Evolutionary conservation across 345 rosid genomes (phyloP), one percentile per base, ranked within the genome.

Genomic region (Euphorbia tirucalli): DNA sequence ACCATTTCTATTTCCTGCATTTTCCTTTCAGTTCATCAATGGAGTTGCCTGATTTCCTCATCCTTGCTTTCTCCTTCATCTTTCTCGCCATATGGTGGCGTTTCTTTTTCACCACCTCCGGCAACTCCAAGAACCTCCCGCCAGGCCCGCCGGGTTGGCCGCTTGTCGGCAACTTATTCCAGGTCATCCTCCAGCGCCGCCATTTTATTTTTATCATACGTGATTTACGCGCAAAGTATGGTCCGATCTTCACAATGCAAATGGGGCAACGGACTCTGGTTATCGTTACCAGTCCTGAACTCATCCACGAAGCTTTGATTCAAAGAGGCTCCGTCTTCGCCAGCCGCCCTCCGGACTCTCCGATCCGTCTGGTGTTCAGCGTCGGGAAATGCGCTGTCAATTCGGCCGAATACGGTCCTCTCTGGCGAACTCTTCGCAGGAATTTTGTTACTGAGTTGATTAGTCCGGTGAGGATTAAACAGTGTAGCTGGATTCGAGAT

Each of bases 231-330:
- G 69, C 65, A 41, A 88, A 71, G 66, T 95, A 87, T 24, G 97
- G 99, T 62, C 93, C 97, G 37, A 92, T 95, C 61, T 95, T 95
- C 86, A 89, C 92, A 75, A 79, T 95, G 93, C 89, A 86, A 54
- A 92, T 95, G 97, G 99, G 99, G 24, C 97, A 95, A 70, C 93
- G 97, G 8, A 90, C 89, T n/a, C 77, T 92, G 69, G 84, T 95
- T 24, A 89, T 95, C 0, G 81, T 95, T 71, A 88, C 97, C 7
- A 89, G 87, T 72, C 80, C 92, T 1, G 88, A 81, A 52, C 92
- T 92, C 60, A 95, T 95, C 78, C 99, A 95, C 61, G 97, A 94
- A 80, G 99, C 96, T 35, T 78, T 94, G 11, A 85, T 94, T 60
- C 87, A 85, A 66, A 81, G 87, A 6, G 97, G 97, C 0, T 72